Evolutionary conservation across 305 asterid species (phyloP).

Genomic region (Stenogyne calaminthoides): DNA sequence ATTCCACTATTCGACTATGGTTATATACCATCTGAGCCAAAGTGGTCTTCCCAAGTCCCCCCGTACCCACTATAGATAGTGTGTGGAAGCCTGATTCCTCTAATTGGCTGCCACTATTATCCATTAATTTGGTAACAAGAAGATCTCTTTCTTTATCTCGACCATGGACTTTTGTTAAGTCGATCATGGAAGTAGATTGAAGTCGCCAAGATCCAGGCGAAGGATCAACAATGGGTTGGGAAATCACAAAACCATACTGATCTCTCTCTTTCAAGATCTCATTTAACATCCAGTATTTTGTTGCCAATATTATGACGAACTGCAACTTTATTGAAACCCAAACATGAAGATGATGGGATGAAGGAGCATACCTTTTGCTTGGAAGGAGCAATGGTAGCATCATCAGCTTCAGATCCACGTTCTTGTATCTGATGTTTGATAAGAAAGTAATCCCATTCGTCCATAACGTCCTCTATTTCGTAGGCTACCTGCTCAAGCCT

Average conservation of each 20-base stretch:
- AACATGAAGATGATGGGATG: too few species aligned
- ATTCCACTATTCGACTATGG: not conserved
- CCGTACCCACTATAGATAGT: not conserved
- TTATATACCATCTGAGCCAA: conserved; percentile 29
- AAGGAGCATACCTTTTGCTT: too few species aligned
- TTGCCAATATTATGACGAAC: too few species aligned
- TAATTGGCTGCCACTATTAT: not conserved
- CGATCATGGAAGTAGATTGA: conserved; percentile 22
- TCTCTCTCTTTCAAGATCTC: not conserved
- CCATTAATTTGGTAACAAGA: conserved; percentile 5
- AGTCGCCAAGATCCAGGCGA: conserved; percentile 1
- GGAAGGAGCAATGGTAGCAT: too few species aligned
- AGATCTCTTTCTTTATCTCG: conserved; percentile 23
- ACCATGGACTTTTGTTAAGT: too few species aligned
- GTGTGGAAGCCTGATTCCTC: not conserved
- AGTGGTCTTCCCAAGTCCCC: conserved; percentile 21
- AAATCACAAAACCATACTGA: not conserved
- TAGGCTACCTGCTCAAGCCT: too few species aligned
- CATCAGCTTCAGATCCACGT: too few species aligned
- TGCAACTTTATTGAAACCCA: too few species aligned
- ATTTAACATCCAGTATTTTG: too few species aligned
- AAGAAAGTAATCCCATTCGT: too few species aligned
- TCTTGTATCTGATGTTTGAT: too few species aligned
- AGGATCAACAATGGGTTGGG: not conserved
- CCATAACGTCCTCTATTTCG: too few species aligned